Conservation (phyloP, 2,329 filamentous ascomycete genomes). For the Calonectria leucothoes region DNA sequence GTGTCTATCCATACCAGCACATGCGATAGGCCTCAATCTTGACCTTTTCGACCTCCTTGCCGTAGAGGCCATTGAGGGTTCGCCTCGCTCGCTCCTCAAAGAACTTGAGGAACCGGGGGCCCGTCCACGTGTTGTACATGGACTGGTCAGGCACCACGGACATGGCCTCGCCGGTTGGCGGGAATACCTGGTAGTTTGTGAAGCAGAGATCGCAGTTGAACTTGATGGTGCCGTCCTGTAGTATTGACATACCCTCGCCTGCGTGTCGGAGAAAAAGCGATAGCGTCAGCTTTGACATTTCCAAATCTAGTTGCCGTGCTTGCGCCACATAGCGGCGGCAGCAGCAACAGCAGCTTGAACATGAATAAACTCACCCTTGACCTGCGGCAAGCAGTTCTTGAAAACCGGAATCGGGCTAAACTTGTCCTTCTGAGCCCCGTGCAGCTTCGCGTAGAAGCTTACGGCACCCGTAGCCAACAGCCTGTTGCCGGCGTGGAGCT, state of each 20-base stretch:
- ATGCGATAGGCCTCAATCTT: conserved; percentile 57
- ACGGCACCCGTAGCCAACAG: conserved; percentile 67
- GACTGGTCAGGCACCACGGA: conserved; percentile 59
- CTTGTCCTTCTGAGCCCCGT: conserved; percentile 57
- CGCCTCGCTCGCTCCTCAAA: conserved; percentile 57
- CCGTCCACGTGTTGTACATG: conserved; percentile 56
- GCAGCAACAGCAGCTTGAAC: not conserved
- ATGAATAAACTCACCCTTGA: conserved; percentile 51
- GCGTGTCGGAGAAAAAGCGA: not conserved
- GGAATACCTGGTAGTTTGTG: conserved; percentile 62
- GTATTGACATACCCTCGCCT: conserved; percentile 59
- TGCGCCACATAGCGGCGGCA: not conserved
- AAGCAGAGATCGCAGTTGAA: conserved; percentile 72
- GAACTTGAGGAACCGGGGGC: conserved; percentile 52
- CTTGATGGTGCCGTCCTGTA: conserved; percentile 64
- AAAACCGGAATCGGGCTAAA: conserved; percentile 66
- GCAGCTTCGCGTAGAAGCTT: conserved; percentile 53
- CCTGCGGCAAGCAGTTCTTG: conserved; percentile 54
- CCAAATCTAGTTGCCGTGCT: not conserved
- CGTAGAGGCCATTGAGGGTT: conserved; percentile 56
- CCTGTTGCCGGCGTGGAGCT: conserved; percentile 64
- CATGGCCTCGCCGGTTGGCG: conserved; percentile 61
- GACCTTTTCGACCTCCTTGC: conserved; percentile 51
- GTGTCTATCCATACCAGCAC: conserved; percentile 55
- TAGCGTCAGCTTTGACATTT: conserved; percentile 18